Base-by-base conservation (phyloP, 2,329 filamentous ascomycete species). In the Cladosporium sphaerospermum region DNA sequence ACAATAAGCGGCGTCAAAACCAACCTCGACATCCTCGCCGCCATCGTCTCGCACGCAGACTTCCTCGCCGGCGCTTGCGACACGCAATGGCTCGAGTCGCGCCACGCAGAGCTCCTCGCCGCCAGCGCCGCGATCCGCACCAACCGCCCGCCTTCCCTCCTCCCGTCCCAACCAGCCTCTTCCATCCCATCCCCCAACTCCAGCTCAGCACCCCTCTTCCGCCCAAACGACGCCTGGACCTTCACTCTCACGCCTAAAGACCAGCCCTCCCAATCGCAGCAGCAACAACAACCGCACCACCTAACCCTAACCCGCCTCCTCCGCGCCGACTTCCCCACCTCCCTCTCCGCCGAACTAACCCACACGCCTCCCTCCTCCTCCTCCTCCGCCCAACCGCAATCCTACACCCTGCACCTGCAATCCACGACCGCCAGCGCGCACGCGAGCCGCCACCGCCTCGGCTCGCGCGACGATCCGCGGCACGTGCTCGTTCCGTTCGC, bases 301-400 rank as follows among this genome's bases (percentile, higher is more conserved):
- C 65, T 85, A 4, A 71, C 75, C 52, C 66, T 85, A 9, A 74
- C 74, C 0, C 75, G 75, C 8, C 67, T 85, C 10, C 69, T 80
- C 0, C 75, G 75, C 23, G 84, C 84, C 62, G 79, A 83, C 51
- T 84, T 85, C 56, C 82, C 82, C 0, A 57, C 72, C 2, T 75
- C 75, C 0, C 69, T 85, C 0, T 65, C 74, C 1, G 81, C 80
- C 1, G 78, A 81, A 7, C 69, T 81, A 8, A 61, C 75, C 45
- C 73, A 77, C 63, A 78, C 76, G 3, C 63, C 72, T 0, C 66
- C 73, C 1, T 11, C 10, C 13, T 9, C 9, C 36, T 37, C 36
- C 13, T 11, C 9, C 16, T 59, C 66, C 2, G 52, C 61, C 3
- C 47, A 63, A 3, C 65, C 66, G 1, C 36, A 64, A 5, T 62